Evolutionary conservation across 352 stramenopile genomes (phyloP).

Genomic region (Pythium dissimile): DNA sequence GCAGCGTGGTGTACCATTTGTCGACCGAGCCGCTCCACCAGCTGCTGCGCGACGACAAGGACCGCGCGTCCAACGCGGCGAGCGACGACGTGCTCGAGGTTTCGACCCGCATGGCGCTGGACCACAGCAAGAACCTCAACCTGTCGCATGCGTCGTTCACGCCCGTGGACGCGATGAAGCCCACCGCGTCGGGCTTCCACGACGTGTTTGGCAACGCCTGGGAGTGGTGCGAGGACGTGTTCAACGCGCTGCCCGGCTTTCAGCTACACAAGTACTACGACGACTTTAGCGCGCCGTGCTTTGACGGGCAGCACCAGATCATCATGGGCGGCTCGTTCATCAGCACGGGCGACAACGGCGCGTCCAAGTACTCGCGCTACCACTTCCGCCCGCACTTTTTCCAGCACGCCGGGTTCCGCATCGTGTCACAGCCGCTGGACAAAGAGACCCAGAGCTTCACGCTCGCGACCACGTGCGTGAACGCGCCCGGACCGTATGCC

Average conservation of each 20-base stretch:
- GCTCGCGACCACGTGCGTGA: conserved; percentile 66
- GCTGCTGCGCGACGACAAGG: conserved; percentile 69
- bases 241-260: conserved; percentile 92
- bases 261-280: conserved; percentile 92
- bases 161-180: conserved; percentile 81
- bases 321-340: conserved; percentile 97
- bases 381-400: conserved; percentile 97
- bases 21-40: conserved; percentile 93
- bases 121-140: conserved; percentile 88
- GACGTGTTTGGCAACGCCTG: conserved; percentile 95
- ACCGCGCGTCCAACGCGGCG: conserved; percentile 38
- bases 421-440: conserved; percentile 87
- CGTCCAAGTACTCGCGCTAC: conserved; percentile 94
- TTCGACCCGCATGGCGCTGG: conserved; percentile 38
- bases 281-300: conserved; percentile 97
- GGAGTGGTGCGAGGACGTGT: conserved; percentile 96
- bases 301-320: conserved; percentile 95
- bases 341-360: conserved; percentile 92
- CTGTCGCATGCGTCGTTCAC: conserved; percentile 89
- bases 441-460: conserved; percentile 43
- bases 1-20: conserved; percentile 80
- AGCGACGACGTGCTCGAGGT: conserved; percentile 83
- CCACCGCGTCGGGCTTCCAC: conserved; percentile 81
- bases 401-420: conserved; percentile 94
- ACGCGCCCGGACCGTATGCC: conserved; percentile 62